A percentile compares a stretch with the other conserved stretches of the same genome.
These are phyloP conservation scores for Xanthoconium purpureum DNA, from an alignment of 768 basidiomycete species.

Conservation along the genomic window DNA sequence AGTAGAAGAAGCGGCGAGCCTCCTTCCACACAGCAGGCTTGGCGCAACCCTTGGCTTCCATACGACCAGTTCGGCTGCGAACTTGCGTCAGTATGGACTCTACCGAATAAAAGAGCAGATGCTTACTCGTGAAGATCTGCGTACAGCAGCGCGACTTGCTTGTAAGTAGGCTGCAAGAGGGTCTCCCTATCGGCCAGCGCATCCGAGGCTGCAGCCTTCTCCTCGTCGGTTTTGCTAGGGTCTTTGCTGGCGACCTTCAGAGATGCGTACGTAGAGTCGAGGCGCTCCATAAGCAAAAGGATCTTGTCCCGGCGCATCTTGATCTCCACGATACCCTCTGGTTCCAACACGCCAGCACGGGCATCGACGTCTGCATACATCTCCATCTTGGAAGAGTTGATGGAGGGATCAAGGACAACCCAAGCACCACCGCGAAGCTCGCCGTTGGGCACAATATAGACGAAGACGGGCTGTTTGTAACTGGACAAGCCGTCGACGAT, in stretches of 20 bases:
- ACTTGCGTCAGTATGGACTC: conserved; percentile 3
- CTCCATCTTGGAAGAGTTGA: conserved; percentile 96
- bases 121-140: conserved; percentile 95
- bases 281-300: conserved; percentile 84
- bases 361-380: conserved; percentile 98
- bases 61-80: conserved; percentile 82
- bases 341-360: conserved; percentile 93
- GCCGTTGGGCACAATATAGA: conserved; percentile 98
- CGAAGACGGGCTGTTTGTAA: conserved; percentile 97
- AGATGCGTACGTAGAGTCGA: conserved; percentile 78
- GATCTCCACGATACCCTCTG: conserved; percentile 97
- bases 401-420: conserved; percentile 98
- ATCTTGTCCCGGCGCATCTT: conserved; percentile 97
- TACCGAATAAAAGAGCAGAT: neutral
- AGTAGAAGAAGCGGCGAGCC: conserved; percentile 88
- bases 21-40: conserved; percentile 84
- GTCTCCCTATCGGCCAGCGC: conserved; percentile 75
- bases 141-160: conserved; percentile 89
- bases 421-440: conserved; percentile 98
- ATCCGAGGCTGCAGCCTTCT: conserved; percentile 66
- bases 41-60: conserved; percentile 97
- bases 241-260: conserved; percentile 83
- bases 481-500: conserved; percentile 97
- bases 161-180: conserved; percentile 83
- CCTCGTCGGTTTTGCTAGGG: conserved; percentile 64